These are phyloP conservation scores for Strobilomyces dryophilus DNA, from an alignment of 768 basidiomycete species.

Conservation along the genomic window DNA sequence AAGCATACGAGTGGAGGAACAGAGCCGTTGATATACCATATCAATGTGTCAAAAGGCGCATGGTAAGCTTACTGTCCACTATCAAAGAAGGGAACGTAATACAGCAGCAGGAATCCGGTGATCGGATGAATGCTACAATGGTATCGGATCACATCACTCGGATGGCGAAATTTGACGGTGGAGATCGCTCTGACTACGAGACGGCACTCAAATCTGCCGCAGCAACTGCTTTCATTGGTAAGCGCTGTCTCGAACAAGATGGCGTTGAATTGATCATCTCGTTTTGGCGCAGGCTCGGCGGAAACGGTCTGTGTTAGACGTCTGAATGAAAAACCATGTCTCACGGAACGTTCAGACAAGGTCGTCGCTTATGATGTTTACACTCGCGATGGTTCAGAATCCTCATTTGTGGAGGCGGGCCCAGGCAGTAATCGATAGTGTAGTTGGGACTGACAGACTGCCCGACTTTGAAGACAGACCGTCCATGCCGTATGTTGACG, in stretches of 20 bases:
- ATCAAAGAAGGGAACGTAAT: too few relatives aligned
- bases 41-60: neutral
- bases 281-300: neutral
- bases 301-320: neutral
- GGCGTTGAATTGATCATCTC: neutral
- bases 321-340: neutral
- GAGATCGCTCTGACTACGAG: neutral
- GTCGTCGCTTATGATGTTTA: neutral
- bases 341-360: neutral
- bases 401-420: constrained; percentile 4
- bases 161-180: neutral
- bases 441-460: neutral
- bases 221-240: neutral
- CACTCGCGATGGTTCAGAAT: constrained; percentile 10
- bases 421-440: constrained; percentile 1
- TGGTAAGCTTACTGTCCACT: neutral
- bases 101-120: neutral
- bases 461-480: constrained; percentile 6
- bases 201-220: neutral
- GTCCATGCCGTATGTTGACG: constrained; percentile 1
- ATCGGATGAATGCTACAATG: neutral
- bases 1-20: neutral
- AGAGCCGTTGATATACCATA: neutral
- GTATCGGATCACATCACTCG: neutral
- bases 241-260: neutral